phyloP scores from a whole-genome alignment of 192 early-diverging fungal species.

The Gamsiella multidivaricata region DNA sequence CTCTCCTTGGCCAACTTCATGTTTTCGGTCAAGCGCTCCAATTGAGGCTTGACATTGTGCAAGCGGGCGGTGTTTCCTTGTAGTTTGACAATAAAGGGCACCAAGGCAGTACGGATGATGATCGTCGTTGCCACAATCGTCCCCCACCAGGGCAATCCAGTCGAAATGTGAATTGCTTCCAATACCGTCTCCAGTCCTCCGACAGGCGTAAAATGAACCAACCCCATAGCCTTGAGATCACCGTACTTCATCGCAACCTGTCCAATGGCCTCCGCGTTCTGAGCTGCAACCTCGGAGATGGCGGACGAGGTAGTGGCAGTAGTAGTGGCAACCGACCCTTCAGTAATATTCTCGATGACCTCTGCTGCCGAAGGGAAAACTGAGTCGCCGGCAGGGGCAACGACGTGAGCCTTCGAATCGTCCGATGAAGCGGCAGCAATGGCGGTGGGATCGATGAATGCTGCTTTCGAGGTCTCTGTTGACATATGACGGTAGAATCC shows the following conservation, averaged over 20 bases:
- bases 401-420: conserved; percentile 5
- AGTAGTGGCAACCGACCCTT: conserved; percentile 25
- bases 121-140: conserved; percentile 82
- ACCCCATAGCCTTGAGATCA: conserved; percentile 85
- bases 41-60: conserved; percentile 76
- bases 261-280: conserved; percentile 57
- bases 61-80: conserved; percentile 78
- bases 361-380: conserved; percentile 40
- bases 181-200: conserved; percentile 76
- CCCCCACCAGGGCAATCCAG: conserved; percentile 94
- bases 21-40: conserved; percentile 73
- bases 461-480: conserved; percentile 33
- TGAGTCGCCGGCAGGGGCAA: conserved; percentile 5
- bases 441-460: conserved; percentile 33
- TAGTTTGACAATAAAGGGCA: conserved; percentile 80
- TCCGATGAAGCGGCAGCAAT: conserved; percentile 1
- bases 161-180: conserved; percentile 83
- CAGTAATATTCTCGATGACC: conserved; percentile 40
- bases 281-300: conserved; percentile 37
- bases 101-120: conserved; percentile 70
- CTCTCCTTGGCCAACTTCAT: conserved; percentile 66
- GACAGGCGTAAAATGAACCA: conserved; percentile 77
- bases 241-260: conserved; percentile 79
- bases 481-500: conserved; percentile 50
- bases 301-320: conserved; percentile 21